A percentile compares a stretch with the other conserved stretches of the same genome.
phyloP scores from a whole-genome alignment of 1,284 basidiomycete genomes.

The Xerocomus amazonicus region DNA sequence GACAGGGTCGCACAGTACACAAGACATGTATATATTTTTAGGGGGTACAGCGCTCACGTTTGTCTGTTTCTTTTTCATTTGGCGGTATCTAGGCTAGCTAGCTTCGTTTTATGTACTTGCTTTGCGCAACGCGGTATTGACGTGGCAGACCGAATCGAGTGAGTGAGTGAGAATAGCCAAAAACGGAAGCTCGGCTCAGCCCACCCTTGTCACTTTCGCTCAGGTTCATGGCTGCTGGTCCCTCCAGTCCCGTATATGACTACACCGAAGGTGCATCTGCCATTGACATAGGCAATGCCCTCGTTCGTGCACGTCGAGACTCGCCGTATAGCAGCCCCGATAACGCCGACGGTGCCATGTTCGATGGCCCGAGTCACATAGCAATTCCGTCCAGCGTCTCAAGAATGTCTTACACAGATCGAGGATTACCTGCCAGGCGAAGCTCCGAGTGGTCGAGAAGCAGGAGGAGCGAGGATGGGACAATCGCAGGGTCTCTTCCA shows the following conservation, averaged over 20 bases:
- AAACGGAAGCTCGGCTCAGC: conserved; percentile 4
- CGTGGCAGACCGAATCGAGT: not conserved
- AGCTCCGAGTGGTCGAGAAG: conserved; percentile 54
- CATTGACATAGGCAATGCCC: conserved; percentile 61
- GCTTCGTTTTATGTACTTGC: conserved; percentile 14
- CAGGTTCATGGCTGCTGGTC: conserved; percentile 12
- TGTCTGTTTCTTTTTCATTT: conserved; percentile 87
- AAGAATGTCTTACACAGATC: conserved; percentile 65
- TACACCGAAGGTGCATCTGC: conserved; percentile 83
- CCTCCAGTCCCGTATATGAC: conserved; percentile 41
- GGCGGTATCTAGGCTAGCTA: conserved; percentile 79
- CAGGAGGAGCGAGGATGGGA: conserved; percentile 50
- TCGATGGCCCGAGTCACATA: conserved; percentile 70
- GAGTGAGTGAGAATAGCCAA: conserved; percentile 10
- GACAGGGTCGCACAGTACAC: conserved; percentile 54
- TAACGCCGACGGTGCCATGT: conserved; percentile 60
- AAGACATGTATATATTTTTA: conserved; percentile 91
- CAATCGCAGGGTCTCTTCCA: conserved; percentile 18
- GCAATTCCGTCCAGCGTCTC: conserved; percentile 74
- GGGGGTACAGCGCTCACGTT: conserved; percentile 83
- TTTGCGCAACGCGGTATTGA: not conserved
- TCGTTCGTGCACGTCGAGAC: conserved; percentile 55
- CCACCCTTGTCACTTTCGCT: not conserved
- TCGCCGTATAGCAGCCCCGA: conserved; percentile 53
- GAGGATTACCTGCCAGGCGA: conserved; percentile 40